phyloP scores from a whole-genome alignment of 192 early-diverging fungal species.

The Funneliformis mosseae region DNA sequence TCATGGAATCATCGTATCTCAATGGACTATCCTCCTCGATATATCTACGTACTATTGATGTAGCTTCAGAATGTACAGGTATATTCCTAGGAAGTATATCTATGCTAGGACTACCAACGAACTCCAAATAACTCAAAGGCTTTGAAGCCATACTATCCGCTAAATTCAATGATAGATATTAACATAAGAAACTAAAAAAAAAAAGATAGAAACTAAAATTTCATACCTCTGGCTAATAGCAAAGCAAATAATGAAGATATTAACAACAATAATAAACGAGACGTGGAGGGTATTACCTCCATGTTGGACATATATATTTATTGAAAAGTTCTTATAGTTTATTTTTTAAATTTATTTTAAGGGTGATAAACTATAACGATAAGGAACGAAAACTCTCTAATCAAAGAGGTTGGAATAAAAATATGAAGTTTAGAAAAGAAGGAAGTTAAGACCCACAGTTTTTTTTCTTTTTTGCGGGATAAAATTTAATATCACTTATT shows the following conservation, averaged over 20 bases:
- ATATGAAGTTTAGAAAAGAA: neutral
- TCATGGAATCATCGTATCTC: slow-evolving; percentile 52
- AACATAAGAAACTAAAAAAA: neutral
- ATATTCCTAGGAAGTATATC: neutral
- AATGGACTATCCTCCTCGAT: neutral
- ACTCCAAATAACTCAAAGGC: slow-evolving; percentile 14
- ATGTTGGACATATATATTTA: no score
- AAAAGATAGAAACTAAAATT: neutral
- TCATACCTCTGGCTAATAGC: neutral
- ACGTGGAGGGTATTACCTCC: neutral
- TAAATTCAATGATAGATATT: neutral
- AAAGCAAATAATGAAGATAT: neutral
- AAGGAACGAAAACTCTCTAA: neutral
- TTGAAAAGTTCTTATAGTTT: neutral
- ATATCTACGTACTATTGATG: slow-evolving; percentile 2
- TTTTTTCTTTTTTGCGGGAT: neutral
- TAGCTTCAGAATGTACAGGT: neutral
- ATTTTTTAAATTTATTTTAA: neutral
- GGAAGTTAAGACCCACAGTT: neutral
- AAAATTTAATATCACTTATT: neutral
- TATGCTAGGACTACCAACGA: neutral
- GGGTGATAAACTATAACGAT: neutral
- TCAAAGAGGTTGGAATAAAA: neutral
- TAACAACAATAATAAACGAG: neutral
- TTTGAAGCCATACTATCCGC: neutral